Evolutionary conservation across 73 alveolate genomes (phyloP).

Genomic region (Breviolum minutum): DNA sequence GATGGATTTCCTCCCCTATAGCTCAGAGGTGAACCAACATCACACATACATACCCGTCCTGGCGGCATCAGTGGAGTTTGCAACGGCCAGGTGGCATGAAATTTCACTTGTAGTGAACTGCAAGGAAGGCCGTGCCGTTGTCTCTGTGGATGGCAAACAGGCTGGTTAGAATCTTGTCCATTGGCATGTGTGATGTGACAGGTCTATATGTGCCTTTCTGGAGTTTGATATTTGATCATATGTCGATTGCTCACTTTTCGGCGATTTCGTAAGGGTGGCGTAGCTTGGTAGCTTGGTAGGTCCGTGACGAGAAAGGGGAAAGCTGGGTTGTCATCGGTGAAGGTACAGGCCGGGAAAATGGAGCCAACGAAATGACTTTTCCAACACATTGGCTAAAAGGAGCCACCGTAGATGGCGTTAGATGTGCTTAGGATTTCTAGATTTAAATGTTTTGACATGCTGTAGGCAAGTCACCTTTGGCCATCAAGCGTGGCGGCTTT

Average conservation of each 20-base stretch:
- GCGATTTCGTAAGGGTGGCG: not conserved
- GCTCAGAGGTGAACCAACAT: not conserved
- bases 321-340: conserved; percentile 65
- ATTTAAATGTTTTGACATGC: not conserved
- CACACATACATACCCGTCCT: not conserved
- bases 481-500: conserved; percentile 90
- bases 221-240: too few species aligned
- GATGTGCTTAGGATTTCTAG: not conserved
- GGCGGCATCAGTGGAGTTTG: not conserved
- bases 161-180: not conserved
- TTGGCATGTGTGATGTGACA: too few species aligned
- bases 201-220: too few species aligned
- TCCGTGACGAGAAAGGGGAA: conserved; percentile 76
- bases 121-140: conserved; percentile 78
- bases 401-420: too few species aligned
- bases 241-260: not conserved
- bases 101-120: conserved; percentile 76
- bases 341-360: conserved; percentile 22
- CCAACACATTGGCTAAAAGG: too few species aligned
- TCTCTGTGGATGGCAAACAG: conserved; percentile 69
- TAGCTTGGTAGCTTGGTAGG: not conserved
- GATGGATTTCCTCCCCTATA: not conserved
- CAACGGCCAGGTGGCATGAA: conserved; percentile 74
- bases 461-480: conserved; percentile 89
- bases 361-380: too few species aligned